Percentiles rank a stretch among this genome's conserved stretches.
These are phyloP conservation scores for Linum tenue DNA, from an alignment of 345 rosid genomes.

Conservation along the genomic window DNA sequence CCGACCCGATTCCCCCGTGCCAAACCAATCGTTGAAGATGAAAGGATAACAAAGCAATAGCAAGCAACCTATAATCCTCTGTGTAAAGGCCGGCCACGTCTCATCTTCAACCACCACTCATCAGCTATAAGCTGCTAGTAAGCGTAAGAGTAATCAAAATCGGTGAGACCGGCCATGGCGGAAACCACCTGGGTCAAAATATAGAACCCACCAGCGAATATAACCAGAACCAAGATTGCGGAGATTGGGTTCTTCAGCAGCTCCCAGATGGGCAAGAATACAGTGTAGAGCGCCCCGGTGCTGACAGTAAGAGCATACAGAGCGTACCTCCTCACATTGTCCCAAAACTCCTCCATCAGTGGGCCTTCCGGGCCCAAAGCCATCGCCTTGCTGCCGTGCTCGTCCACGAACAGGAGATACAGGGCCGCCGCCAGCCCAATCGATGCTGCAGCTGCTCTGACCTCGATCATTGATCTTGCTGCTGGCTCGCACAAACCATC, in stretches of 20 bases:
- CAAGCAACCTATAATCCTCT: no score
- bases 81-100: no score
- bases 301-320: constrained; percentile 92
- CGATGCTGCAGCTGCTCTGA: constrained; percentile 18
- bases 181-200: constrained; percentile 68
- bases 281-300: constrained; percentile 72
- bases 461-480: background rate
- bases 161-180: constrained; percentile 76
- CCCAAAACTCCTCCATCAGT: constrained; percentile 89
- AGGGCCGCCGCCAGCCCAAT: constrained; percentile 32
- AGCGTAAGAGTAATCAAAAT: constrained; percentile 57
- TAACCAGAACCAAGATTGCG: constrained; percentile 51
- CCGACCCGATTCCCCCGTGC: no score
- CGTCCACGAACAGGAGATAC: constrained; percentile 42
- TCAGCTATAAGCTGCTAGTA: constrained; percentile 21
- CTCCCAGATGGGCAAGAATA: constrained; percentile 53
- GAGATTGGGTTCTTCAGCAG: constrained; percentile 80
- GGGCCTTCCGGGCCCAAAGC: constrained; percentile 94
- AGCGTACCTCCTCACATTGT: constrained; percentile 87
- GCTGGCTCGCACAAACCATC: background rate
- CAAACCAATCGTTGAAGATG: no score
- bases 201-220: constrained; percentile 54
- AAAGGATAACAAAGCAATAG: no score
- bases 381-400: constrained; percentile 45
- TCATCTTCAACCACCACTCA: no score